Base-by-base conservation (phyloP, 2,329 filamentous ascomycete species). In the Chaetomium olivaceum region DNA sequence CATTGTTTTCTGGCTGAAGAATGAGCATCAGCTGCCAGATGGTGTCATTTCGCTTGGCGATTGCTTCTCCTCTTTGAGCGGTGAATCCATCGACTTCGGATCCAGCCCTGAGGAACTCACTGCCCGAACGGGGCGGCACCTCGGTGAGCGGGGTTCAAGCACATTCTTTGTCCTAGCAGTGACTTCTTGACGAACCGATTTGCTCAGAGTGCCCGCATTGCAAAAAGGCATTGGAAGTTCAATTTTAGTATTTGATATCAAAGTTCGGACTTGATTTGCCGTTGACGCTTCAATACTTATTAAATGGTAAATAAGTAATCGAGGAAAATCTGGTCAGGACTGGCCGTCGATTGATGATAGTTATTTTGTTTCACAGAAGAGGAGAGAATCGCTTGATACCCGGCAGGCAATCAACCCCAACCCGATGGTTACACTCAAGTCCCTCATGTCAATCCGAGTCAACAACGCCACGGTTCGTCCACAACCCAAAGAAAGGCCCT, bases 31-130 rank as follows among this genome's bases (percentile, higher is more conserved):
- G 61, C 33, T 61, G 59, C 55, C 46, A 2, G 65, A 71, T 71
- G 68, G 67, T 71, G 69, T 62, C 69, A 71, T 71, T 68, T n/a
- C 12, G 59, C 67, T 67, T 68, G 68, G 68, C 48, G 23, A 33
- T 43, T 50, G 25, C 48, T 23, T 31, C 19, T 48, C 29, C 4
- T 52, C 21, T 36, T 36, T 9, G 33, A 12, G 33, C 33, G 14
- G 23, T 16, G 31, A 55, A 9, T 43, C 33, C 50, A 39, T 43
- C 27, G 8, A 31, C 16, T 39, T 31, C 31, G 48, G 39, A 21
- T 23, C 23, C 4, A 29, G 31, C 16, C 16, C 33, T 46, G 46
- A 9, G 46, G 46, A 23, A n/a, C 2, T n/a, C n/a, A n/a, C n/a
- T 23, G 7, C n/a, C 46, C 21, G 8, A 21, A 48, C 7, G 46